A percentile compares a stretch with the other conserved stretches of the same genome.
phyloP scores from a whole-genome alignment of 768 basidiomycete genomes.

The Suillus variegatus region DNA sequence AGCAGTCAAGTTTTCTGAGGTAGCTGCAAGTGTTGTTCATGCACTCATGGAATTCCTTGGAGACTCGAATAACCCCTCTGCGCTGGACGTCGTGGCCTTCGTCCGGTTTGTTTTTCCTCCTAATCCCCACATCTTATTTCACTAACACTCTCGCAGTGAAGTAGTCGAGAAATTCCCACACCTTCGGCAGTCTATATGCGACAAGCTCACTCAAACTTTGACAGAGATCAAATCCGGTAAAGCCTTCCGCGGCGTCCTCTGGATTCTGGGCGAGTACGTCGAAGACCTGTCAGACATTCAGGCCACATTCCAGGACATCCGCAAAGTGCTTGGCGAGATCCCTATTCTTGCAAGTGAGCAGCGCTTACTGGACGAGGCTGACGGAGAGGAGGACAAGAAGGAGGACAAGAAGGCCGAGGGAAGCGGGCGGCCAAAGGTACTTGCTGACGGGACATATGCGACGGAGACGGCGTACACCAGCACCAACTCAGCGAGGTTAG shows the following conservation, averaged over 20 bases:
- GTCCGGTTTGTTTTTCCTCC: background rate
- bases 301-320: slow-evolving; percentile 32
- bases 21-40: slow-evolving; percentile 94
- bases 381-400: slow-evolving; percentile 46
- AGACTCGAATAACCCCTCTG: slow-evolving; percentile 39
- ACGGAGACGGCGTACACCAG: slow-evolving; percentile 90
- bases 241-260: slow-evolving; percentile 93
- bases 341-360: slow-evolving; percentile 54
- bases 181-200: slow-evolving; percentile 78
- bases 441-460: slow-evolving; percentile 97
- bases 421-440: slow-evolving; percentile 67
- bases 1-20: slow-evolving; percentile 95
- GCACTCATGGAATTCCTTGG: slow-evolving; percentile 93
- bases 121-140: background rate
- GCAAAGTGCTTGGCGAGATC: background rate
- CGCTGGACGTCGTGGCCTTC: background rate
- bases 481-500: slow-evolving; percentile 54
- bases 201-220: slow-evolving; percentile 81
- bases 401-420: slow-evolving; percentile 28
- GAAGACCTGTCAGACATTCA: slow-evolving; percentile 61
- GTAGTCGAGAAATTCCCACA: slow-evolving; percentile 97
- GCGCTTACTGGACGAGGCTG: slow-evolving; percentile 73
- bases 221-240: slow-evolving; percentile 88
- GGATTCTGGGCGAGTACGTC: slow-evolving; percentile 70
- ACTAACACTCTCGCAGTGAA: slow-evolving; percentile 51